These are phyloP conservation scores for Penicillium sp. DNA, from an alignment of 2,329 filamentous ascomycete species.

Conservation along the genomic window DNA sequence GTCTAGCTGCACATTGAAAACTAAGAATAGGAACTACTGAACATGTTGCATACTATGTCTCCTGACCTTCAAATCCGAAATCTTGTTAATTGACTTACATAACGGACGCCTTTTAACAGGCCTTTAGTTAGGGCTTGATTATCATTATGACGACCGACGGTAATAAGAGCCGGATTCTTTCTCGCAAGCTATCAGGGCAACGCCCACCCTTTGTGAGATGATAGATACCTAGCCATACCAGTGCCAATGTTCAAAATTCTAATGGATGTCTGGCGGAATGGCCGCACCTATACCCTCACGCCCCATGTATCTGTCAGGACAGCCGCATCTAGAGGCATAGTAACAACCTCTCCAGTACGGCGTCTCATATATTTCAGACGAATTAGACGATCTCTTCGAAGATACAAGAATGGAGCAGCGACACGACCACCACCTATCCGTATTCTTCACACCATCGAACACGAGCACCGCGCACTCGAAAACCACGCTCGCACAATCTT, in stretches of 20 bases:
- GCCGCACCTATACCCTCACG: not conserved
- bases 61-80: too few species aligned
- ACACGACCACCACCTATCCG: conserved; percentile 10
- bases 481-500: conserved; percentile 46
- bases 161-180: conserved; percentile 1
- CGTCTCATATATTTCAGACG: not conserved
- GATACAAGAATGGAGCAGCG: conserved; percentile 6
- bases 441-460: conserved; percentile 40
- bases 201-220: not conserved
- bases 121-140: conserved; percentile 4
- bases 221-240: not conserved
- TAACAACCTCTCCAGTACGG: not conserved
- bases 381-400: conserved; percentile 9
- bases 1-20: too few species aligned
- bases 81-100: not conserved
- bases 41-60: too few species aligned
- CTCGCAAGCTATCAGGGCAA: not conserved
- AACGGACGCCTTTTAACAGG: not conserved
- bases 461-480: conserved; percentile 45
- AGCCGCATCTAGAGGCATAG: not conserved
- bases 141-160: conserved; percentile 17
- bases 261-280: not conserved
- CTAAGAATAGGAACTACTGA: too few species aligned
- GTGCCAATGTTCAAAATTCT: not conserved
- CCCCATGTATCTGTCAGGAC: conserved; percentile 1